Evolutionary conservation across 495 filamentous ascomycete genomes (phyloP), one percentile per base, ranked within the genome.

Genomic region (Penicillium odoratum): DNA sequence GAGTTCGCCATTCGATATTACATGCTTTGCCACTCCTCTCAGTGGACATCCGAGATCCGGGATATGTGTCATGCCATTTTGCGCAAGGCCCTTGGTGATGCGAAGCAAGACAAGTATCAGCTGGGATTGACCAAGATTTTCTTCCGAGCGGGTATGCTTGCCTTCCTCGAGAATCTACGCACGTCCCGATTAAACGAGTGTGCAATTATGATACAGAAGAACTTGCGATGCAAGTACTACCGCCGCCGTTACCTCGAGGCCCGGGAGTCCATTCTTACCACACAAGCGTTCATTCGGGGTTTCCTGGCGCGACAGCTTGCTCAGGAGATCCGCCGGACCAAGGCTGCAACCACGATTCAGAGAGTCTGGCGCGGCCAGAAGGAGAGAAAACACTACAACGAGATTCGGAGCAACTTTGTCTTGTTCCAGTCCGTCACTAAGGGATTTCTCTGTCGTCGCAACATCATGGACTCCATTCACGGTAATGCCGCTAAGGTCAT

Each of bases 161-260:
- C 94, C 10, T 96, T 95, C 74, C 78, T 99, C 15, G 94, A 99
- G 72, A 97, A 97, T 61, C 80, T 97, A 48, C 87, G 94, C 18
- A 96, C 94, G 16, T 88, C 81, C 54, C 83, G 92, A 40, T 78
- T 99, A 69, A 98, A 94, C 69, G 90, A 93, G 62, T 97, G 93
- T 65, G 94, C 94, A 6, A 88, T 97, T 57, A 90, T 99, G 86
- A 99, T 99, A 62, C 94, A 99, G 71, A 99, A 99, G 86, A 99
- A 99, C 67, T 75, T 99, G 57, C 88, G 85, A 51, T 90, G 89
- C 73, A 97, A 97, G 73, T 97, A 96, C 70, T 95, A 97, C 72
- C 87, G 94, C 43, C 89, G 89, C 65, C 90, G 87, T 66, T 99
- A 96, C 69, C 83, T 99, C 40, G 89, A 93, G 61, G 91, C 93